phyloP scores from a whole-genome alignment of 139 green algal genomes.

The Pseudopediastrum boryanum region DNA sequence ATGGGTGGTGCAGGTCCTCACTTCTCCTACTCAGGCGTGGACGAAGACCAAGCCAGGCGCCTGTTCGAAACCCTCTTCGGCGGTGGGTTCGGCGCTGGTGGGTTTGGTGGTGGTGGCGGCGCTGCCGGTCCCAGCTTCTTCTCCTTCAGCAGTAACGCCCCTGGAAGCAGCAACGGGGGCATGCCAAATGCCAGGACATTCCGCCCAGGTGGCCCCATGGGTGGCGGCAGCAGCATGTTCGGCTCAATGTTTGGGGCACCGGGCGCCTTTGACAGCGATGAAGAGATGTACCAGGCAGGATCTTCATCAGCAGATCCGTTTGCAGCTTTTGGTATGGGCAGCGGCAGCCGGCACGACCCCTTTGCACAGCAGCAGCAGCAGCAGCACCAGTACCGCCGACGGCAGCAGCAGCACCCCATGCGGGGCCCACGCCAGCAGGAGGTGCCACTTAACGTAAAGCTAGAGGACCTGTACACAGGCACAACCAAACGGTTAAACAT shows the following conservation, averaged over 20 bases:
- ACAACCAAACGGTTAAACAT: slow-evolving; percentile 55
- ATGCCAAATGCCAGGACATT: too few species aligned
- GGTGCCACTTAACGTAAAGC: slow-evolving; percentile 56
- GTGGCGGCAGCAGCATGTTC: not conserved
- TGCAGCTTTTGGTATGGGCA: not conserved
- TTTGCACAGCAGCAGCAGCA: slow-evolving; percentile 4
- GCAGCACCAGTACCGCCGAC: slow-evolving; percentile 60
- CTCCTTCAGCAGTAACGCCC: not conserved
- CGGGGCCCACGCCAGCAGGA: too few species aligned
- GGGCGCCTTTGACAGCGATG: not conserved
- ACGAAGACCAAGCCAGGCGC: not conserved
- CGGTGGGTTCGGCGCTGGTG: slow-evolving; percentile 36
- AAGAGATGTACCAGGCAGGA: not conserved
- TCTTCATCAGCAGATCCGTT: not conserved
- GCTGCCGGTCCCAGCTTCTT: not conserved
- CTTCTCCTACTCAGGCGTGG: slow-evolving; percentile 20
- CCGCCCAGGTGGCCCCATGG: too few species aligned
- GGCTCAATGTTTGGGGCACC: not conserved
- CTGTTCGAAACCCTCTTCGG: slow-evolving; percentile 34
- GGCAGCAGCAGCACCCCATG: slow-evolving; percentile 26
- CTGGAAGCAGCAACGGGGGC: not conserved
- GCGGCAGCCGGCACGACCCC: not conserved
- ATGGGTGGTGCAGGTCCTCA: slow-evolving; percentile 3
- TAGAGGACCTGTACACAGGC: slow-evolving; percentile 81
- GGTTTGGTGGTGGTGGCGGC: slow-evolving; percentile 50